Conservation (phyloP, 768 basidiomycete species). For the Lyophyllum shimeji region DNA sequence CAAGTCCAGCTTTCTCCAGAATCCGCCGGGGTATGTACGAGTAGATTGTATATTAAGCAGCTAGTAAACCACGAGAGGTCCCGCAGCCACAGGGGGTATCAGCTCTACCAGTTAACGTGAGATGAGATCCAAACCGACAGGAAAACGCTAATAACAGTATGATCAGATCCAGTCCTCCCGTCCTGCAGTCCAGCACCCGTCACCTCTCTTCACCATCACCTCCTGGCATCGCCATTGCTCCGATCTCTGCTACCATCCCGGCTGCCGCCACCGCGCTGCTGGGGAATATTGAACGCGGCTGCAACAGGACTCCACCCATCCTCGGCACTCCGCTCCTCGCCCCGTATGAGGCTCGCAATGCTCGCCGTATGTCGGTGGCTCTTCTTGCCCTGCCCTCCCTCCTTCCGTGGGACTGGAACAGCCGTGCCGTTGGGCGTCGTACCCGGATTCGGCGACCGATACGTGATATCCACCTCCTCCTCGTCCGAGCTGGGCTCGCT, state of each 20-base stretch:
- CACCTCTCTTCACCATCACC: not conserved
- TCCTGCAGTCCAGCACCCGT: not conserved
- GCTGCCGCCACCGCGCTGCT: not conserved
- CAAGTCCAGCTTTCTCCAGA: not conserved
- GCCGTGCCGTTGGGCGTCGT: slow-evolving; percentile 34
- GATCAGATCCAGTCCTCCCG: not conserved
- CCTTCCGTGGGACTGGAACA: slow-evolving; percentile 19
- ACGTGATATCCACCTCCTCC: slow-evolving; percentile 68
- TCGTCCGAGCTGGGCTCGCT: slow-evolving; percentile 61
- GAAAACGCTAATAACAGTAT: too few species aligned
- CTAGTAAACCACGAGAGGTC: not conserved
- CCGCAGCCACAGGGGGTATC: slow-evolving; percentile 2
- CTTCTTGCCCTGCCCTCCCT: slow-evolving; percentile 28
- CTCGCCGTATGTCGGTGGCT: slow-evolving; percentile 80
- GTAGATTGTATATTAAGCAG: not conserved
- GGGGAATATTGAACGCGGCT: slow-evolving; percentile 24
- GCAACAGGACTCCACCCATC: slow-evolving; percentile 81
- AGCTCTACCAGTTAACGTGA: slow-evolving; percentile 6
- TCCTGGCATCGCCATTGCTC: not conserved
- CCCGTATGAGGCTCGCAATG: slow-evolving; percentile 78
- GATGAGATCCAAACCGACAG: not conserved
- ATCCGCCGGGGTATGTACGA: not conserved
- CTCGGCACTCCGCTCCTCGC: slow-evolving; percentile 71
- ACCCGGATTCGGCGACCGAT: slow-evolving; percentile 59
- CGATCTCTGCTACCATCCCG: not conserved